Conservation (phyloP, 164 flowering plant genomes). For the Akebia trifoliata region DNA sequence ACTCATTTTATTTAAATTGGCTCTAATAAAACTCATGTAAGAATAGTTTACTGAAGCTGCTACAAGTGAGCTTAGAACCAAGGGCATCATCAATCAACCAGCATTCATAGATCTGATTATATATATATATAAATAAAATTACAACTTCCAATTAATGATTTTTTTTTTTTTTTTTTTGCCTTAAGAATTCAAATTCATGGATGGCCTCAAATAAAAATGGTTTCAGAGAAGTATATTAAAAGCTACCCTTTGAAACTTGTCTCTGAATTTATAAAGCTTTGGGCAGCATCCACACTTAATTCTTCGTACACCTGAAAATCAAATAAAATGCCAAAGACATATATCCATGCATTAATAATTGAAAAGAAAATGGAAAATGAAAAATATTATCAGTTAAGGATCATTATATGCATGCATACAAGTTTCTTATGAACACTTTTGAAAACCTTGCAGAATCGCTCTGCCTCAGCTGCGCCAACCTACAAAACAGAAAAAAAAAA, state of each 20-base stretch:
- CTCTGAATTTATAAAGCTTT: slow-evolving; percentile 22
- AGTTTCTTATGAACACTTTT: slow-evolving; percentile 38
- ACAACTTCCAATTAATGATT: not conserved
- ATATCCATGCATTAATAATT: not conserved
- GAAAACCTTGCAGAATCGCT: slow-evolving; percentile 44
- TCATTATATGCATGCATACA: slow-evolving; percentile 22
- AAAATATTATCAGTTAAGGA: not conserved
- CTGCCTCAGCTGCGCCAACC: slow-evolving; percentile 47
- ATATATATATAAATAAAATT: too few relatives aligned
- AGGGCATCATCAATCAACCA: not conserved
- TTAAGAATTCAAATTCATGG: not conserved
- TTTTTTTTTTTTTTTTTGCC: too few relatives aligned
- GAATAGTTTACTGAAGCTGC: not conserved
- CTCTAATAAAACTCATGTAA: not conserved
- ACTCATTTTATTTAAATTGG: not conserved
- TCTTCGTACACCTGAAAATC: slow-evolving; percentile 35
- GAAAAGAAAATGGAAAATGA: not conserved
- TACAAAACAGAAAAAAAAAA: slow-evolving; percentile 11
- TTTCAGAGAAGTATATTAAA: not conserved
- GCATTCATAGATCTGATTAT: not conserved
- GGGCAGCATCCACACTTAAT: slow-evolving; percentile 36
- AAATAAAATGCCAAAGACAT: not conserved
- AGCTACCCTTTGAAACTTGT: not conserved
- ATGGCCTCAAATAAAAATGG: not conserved
- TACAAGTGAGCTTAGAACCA: not conserved